Conservation (phyloP, 768 basidiomycete species). For the Pholiota molesta region DNA sequence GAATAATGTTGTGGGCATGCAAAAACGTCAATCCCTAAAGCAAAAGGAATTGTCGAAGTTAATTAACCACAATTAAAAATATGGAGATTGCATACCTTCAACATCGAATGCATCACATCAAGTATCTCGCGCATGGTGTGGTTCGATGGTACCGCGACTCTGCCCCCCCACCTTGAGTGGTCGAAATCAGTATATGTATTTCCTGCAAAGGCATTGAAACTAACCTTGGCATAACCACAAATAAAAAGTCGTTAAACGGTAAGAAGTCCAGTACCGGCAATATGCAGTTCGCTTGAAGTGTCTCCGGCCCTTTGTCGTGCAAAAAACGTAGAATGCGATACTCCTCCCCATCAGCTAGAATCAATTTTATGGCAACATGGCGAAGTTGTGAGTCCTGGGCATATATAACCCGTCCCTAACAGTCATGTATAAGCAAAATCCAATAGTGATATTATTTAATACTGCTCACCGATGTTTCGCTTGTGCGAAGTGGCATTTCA, state of each 20-base stretch:
- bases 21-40: not conserved
- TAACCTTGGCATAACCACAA: not conserved
- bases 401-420: conserved; percentile 7
- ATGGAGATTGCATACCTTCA: not conserved
- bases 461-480: not conserved
- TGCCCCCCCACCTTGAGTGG: not conserved
- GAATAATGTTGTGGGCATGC: not conserved
- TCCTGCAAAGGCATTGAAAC: not conserved
- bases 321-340: conserved; percentile 24
- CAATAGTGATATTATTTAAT: not conserved
- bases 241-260: conserved; percentile 16
- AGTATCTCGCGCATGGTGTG: not conserved
- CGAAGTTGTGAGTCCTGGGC: conserved; percentile 24
- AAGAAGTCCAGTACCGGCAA: conserved; percentile 31
- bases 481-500: too few relatives aligned
- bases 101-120: not conserved
- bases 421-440: not conserved
- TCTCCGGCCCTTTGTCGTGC: conserved; percentile 8
- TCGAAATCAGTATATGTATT: not conserved
- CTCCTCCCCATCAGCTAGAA: conserved; percentile 24
- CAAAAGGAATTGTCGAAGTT: not conserved
- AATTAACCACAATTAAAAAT: not conserved
- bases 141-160: not conserved
- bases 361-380: conserved; percentile 33
- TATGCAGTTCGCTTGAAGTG: conserved; percentile 11